Evolutionary conservation across 768 basidiomycete species (phyloP).

Genomic region (Naganishia vaughanmartiniae): DNA sequence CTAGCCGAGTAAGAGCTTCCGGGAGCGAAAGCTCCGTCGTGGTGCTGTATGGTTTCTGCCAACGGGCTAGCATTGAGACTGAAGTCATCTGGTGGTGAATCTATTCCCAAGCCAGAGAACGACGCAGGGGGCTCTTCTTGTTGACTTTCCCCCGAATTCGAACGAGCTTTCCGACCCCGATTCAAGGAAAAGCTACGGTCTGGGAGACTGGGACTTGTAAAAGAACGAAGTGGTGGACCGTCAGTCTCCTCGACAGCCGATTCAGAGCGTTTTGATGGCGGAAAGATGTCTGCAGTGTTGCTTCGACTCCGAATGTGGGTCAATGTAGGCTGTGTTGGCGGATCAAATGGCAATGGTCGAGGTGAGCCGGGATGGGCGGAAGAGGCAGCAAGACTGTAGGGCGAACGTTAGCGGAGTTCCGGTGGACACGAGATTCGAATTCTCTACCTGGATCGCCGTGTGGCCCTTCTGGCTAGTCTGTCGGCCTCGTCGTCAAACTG

Average conservation of each 20-base stretch:
- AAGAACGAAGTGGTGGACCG: not conserved
- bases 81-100: not conserved
- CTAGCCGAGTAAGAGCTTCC: slow-evolving; percentile 10
- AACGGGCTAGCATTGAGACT: not conserved
- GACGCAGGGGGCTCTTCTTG: not conserved
- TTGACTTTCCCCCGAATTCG: slow-evolving; percentile 15
- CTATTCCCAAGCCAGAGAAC: not conserved
- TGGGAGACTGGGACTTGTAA: not conserved
- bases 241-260: not conserved
- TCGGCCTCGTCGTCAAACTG: slow-evolving; percentile 47
- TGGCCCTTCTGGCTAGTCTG: slow-evolving; percentile 29
- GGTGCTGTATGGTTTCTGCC: not conserved
- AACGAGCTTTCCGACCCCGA: slow-evolving; percentile 4
- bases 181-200: slow-evolving; percentile 9
- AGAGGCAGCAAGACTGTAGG: slow-evolving; percentile 7
- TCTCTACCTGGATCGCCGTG: slow-evolving; percentile 29
- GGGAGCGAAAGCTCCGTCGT: not conserved
- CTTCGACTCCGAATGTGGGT: slow-evolving; percentile 23
- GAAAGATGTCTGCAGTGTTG: not conserved
- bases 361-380: slow-evolving; percentile 15
- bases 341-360: slow-evolving; percentile 20
- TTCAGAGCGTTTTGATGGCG: slow-evolving; percentile 1
- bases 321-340: slow-evolving; percentile 16
- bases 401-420: not conserved
- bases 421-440: not conserved